Evolutionary conservation across 2,329 filamentous ascomycete genomes (phyloP).

Genomic region (Berkeleyomyces rouxiae): DNA sequence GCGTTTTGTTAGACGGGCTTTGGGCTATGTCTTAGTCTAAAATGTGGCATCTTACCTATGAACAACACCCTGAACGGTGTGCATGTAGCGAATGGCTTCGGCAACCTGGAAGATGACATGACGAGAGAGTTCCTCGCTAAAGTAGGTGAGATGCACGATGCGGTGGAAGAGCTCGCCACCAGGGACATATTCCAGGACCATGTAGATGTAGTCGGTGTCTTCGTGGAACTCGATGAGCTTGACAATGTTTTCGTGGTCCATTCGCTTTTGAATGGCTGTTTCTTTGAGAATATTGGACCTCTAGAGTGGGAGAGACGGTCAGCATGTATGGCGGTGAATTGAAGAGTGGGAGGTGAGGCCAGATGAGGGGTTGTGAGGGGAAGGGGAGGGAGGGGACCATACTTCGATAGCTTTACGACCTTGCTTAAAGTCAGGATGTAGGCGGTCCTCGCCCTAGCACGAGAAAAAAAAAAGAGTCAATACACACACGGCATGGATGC

Average conservation of each 20-base stretch:
- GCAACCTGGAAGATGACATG: slow-evolving; percentile 93
- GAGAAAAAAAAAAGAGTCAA: slow-evolving; percentile 5
- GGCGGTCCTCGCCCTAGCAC: slow-evolving; percentile 67
- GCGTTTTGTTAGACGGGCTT: not conserved
- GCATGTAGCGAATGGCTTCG: slow-evolving; percentile 77
- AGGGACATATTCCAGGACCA: slow-evolving; percentile 84
- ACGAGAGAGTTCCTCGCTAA: slow-evolving; percentile 85
- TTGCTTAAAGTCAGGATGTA: slow-evolving; percentile 94
- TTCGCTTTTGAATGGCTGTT: slow-evolving; percentile 93
- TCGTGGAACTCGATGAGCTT: slow-evolving; percentile 89
- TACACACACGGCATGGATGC: not conserved
- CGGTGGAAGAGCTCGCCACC: slow-evolving; percentile 97
- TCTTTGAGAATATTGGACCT: slow-evolving; percentile 96
- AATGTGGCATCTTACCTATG: slow-evolving; percentile 57
- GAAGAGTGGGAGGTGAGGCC: no score
- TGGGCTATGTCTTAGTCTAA: not conserved
- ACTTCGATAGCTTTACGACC: slow-evolving; percentile 95
- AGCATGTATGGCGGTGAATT: not conserved
- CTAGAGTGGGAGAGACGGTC: slow-evolving; percentile 30
- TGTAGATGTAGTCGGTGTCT: slow-evolving; percentile 91
- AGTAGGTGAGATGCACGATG: slow-evolving; percentile 94
- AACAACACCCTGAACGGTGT: slow-evolving; percentile 88
- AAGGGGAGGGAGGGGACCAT: slow-evolving; percentile 27
- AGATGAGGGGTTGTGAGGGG: not conserved
- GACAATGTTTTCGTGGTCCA: slow-evolving; percentile 92